Evolutionary conservation across 805 yeast species (phyloP), one percentile per base, ranked within the genome.

Genomic region (Schwanniomyces polymorphus): DNA sequence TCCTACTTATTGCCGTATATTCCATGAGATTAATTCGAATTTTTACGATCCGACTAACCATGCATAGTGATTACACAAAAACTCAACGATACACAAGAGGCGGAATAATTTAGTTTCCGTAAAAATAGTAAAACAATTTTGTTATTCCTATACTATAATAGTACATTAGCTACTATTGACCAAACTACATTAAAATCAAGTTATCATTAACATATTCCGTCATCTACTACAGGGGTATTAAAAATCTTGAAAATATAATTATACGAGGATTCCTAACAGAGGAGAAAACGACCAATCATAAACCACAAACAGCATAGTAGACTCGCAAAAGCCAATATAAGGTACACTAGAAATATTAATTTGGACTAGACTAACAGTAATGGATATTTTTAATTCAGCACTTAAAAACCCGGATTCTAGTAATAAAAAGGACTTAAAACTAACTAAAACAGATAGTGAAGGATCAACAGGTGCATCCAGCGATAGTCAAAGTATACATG

Each of bases 341-440:
- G 33, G 16, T 12, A 39, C 17, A 17, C n/a, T 8, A n/a, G 27
- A 41, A 34, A 34, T 25, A 25, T n/a, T 18, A 18, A 12, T 29
- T 12, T 12, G 12, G 5, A 29, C 33, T 3, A 12, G 14, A 14
- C 33, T 16, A 31, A 31, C 34, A 11, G 34, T 31, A 6, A 56
- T 63, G 65, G 59, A 59, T 55, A 49, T 57, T 37, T 53, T 57
- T 55, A 53, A 65, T 55, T 59, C 63, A 38, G 63, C 68, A 34
- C 54, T 70, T 55, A 57, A 68, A 53, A 63, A 58, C 46, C 72
- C 74, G 2, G 52, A 60, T n/a, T 76, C 75, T 5, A 74, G 75
- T 44, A 59, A 48, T 48, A 64, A 57, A 58, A 62, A 39, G 59
- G 67, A 9, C 35, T 8, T 18, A 12, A 40, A 58, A 46, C 16